Evolutionary conservation across 768 basidiomycete genomes (phyloP).

Genomic region (Suillus variegatus): DNA sequence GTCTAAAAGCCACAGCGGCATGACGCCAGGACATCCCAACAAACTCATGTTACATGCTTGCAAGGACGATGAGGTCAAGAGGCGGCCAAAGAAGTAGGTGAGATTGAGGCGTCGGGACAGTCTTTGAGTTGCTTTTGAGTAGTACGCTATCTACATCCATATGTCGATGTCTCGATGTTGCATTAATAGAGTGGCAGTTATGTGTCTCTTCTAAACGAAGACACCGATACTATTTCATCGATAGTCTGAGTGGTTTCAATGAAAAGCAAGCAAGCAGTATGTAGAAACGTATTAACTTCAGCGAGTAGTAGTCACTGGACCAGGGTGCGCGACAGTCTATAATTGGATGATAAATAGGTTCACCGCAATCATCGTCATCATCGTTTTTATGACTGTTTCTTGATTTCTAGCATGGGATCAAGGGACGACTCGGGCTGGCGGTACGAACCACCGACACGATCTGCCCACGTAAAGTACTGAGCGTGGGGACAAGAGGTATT

Average conservation of each 20-base stretch:
- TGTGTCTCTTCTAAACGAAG: not conserved
- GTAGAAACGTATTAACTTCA: slow-evolving; percentile 21
- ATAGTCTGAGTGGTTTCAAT: not conserved
- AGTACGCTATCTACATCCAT: slow-evolving; percentile 8
- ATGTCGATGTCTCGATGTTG: slow-evolving; percentile 8
- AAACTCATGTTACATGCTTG: slow-evolving; percentile 84
- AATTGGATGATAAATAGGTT: not conserved
- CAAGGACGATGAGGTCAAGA: slow-evolving; percentile 87
- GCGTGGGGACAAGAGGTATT: not conserved
- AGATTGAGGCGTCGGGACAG: not conserved
- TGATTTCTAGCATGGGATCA: slow-evolving; percentile 77
- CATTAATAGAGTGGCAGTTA: slow-evolving; percentile 9
- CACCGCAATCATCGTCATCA: not conserved
- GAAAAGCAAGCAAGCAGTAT: slow-evolving; percentile 4
- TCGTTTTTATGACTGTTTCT: slow-evolving; percentile 21
- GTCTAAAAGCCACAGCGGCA: slow-evolving; percentile 90
- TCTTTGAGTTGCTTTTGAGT: slow-evolving; percentile 2
- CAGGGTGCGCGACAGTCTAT: slow-evolving; percentile 1
- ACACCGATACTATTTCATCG: not conserved
- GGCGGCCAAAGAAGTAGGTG: slow-evolving; percentile 43
- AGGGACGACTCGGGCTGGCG: slow-evolving; percentile 81
- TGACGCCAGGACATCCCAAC: slow-evolving; percentile 67
- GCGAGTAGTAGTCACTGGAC: slow-evolving; percentile 7
- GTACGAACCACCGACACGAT: slow-evolving; percentile 81
- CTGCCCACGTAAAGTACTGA: slow-evolving; percentile 97